Evolutionary conservation across 441 rosid genomes (phyloP), one percentile per base, ranked within the genome.

Genomic region (Eutrema salsugineum): DNA sequence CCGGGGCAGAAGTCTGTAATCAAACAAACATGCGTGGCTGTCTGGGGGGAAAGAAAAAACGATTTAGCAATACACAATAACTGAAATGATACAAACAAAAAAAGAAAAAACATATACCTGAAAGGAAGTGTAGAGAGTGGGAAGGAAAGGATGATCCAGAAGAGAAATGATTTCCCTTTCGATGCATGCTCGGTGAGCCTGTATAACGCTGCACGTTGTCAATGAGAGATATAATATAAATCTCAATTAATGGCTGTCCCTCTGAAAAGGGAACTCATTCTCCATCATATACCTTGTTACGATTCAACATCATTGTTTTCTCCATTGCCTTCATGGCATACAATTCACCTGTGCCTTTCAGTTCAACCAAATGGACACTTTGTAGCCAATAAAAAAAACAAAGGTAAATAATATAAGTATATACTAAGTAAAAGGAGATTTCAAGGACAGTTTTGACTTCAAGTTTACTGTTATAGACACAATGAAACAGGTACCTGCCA

Each of bases 321-420:
- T 94, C 99, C 99, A 94, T 94, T 78, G 99, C 98, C 85, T 92
- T 94, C 98, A 92, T 90, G 48, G 99, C 99, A 80, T 79, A 94
- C 33, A 89, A 70, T 79, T 87, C 87, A 64, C 91, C 88, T 6
- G 93, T 71, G 38, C 86, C 91, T 79, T 82, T 77, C 77, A 92
- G 84, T 81, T 94, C 97, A 79, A 94, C 99, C 77, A 94, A 81
- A 82, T 94, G 97, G 59, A 94, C 97, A 71, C 99, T 94, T 78
- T 74, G 49, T 48, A 48, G 27, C 61, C 66, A 58, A 33, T 35
- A 27, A 47, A 17, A 33, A 49, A 8, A 28, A 1, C 11, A 47
- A 39, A 6, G 15, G 5, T 11, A 20, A 65, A 48, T 56, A 27
- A 20, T 47, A 11, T 49, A 49, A 38, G 66, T 38, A 50, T 38